Base-by-base conservation (phyloP, 2,329 filamentous ascomycete species). In the Colletotrichum spaethianum region DNA sequence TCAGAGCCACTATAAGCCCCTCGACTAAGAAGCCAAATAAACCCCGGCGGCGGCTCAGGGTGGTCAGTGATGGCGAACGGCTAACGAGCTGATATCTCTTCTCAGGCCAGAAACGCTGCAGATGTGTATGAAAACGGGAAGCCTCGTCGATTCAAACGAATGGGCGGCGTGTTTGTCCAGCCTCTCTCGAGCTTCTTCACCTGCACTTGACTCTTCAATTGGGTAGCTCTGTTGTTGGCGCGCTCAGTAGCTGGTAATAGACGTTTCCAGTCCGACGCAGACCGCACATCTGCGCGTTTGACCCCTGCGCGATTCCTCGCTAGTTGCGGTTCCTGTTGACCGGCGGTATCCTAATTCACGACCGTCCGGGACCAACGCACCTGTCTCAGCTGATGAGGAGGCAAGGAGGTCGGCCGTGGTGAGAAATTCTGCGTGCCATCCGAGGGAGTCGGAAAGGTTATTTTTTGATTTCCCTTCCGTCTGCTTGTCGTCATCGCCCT, bases 381-480 rank as follows among this genome's bases (percentile, higher is more conserved):
- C 36, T 69, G 52, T 69, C 61, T 59, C 52, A 61, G 61, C 28
- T 52, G 40, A 44, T 36, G 33, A 62, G 40, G 36, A 50, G 14
- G 23, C 36, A 14, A 36, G 52, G 52, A 55, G 63, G 42, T 23
- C 50, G 3, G 59, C 40, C 50, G 28, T 48, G 33, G 31, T 40
- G 33, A 44, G 59, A 20, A 23, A 42, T 42, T 57, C 26, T 18
- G 42, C 50, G 40, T 52, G 60, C 33, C 60, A 50, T 64, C 60
- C 33, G 28, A 56, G 57, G 31, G 42, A 36, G 23, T n/a, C n/a
- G 40, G 20, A 48, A 42, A 44, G 2, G 6, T 8, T 11, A 14
- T 40, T 7, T 31, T 61, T 55, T 28, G 31, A 48, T 48, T 23
- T 48, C 44, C 23, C 31, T 23, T 44, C 26, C 26, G 23, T 20